These are phyloP conservation scores for Ophiostoma sp. DNA, from an alignment of 2,329 filamentous ascomycete species.

Conservation along the genomic window DNA sequence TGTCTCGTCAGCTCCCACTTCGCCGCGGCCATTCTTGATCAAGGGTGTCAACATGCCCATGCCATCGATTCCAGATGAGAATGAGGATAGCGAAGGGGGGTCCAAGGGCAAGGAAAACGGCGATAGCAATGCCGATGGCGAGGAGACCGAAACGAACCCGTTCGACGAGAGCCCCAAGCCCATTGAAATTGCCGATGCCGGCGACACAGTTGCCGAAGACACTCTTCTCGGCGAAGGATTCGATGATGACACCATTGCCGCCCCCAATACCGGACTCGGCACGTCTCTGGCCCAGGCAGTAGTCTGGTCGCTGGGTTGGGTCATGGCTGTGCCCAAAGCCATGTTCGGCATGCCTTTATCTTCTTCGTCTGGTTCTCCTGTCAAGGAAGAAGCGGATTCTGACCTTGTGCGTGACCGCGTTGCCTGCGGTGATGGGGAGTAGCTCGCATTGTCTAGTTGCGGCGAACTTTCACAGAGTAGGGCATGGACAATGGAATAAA, in stretches of 20 bases:
- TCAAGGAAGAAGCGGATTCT: not conserved
- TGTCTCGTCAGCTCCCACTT: not conserved
- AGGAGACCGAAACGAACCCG: not conserved
- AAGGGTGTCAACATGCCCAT: constrained; percentile 5
- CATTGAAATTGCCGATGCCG: not conserved
- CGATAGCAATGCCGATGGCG: not conserved
- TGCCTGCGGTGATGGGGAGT: not conserved
- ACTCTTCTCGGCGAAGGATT: not conserved
- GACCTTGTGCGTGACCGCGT: not conserved
- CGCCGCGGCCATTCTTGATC: not conserved
- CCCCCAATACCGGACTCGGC: not conserved
- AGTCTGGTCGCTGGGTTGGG: not conserved
- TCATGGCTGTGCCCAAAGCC: constrained; percentile 1
- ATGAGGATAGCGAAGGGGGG: not conserved
- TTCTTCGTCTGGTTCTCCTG: not conserved
- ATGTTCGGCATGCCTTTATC: not conserved
- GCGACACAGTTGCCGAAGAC: not conserved
- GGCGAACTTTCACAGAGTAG: too few relatives aligned
- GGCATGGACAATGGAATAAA: too few relatives aligned
- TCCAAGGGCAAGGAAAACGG: not conserved
- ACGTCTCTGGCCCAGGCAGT: not conserved
- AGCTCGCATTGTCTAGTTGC: not conserved
- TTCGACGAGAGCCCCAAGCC: not conserved
- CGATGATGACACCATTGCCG: not conserved
- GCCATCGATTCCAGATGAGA: not conserved